Evolutionary conservation across 2,329 filamentous ascomycete genomes (phyloP).

Genomic region (Alternaria viburni): DNA sequence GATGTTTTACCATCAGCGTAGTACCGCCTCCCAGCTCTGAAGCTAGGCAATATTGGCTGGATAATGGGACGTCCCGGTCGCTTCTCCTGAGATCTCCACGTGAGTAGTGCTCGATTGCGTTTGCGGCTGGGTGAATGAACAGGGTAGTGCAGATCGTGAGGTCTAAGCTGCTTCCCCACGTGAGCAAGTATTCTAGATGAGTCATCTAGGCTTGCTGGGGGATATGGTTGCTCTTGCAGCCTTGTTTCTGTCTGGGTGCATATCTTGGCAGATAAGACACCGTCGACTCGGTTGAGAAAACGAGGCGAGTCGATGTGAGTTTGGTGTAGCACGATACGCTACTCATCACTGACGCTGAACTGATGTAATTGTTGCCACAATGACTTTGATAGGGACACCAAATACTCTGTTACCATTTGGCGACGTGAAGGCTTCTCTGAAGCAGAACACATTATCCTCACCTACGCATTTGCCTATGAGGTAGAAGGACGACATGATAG

Average conservation of each 20-base stretch:
- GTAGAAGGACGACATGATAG: background rate
- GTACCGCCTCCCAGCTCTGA: background rate
- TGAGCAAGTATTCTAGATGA: background rate
- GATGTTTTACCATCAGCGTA: background rate
- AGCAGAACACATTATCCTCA: background rate
- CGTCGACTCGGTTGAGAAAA: background rate
- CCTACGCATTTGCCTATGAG: background rate
- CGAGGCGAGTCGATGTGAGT: background rate
- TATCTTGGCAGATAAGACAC: background rate
- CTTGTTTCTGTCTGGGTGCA: background rate
- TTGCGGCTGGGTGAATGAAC: background rate
- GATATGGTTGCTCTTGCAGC: background rate
- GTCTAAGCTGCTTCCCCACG: background rate
- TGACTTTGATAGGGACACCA: background rate
- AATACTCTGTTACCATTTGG: background rate
- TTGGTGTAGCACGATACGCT: background rate
- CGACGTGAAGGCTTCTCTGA: background rate
- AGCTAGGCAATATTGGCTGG: background rate
- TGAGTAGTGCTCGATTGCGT: background rate
- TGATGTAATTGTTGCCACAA: background rate
- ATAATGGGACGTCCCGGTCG: background rate
- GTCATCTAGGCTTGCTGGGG: background rate
- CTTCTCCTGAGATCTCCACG: background rate
- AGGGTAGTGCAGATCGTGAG: background rate
- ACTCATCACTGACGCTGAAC: background rate